phyloP scores from a whole-genome alignment of 208 protist genomes.

The Leishmania lainsoni region DNA sequence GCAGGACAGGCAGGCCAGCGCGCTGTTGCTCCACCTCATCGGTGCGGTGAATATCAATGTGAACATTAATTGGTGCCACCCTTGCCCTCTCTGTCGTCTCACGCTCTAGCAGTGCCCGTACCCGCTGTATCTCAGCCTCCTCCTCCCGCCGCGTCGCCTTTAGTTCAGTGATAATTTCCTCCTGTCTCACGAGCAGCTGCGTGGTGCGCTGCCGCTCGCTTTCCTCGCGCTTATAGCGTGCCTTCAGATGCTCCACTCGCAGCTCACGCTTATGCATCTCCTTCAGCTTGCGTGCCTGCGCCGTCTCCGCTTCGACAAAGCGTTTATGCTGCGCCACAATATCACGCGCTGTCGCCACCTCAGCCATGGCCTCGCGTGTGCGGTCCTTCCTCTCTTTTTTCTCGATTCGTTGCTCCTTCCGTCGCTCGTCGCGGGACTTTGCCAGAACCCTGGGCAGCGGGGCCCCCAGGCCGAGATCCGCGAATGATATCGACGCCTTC shows the following conservation, averaged over 20 bases:
- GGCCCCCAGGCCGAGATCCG: constrained; percentile 78
- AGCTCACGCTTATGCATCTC: constrained; percentile 63
- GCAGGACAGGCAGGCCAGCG: constrained; percentile 79
- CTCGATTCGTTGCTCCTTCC: constrained; percentile 51
- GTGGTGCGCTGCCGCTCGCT: constrained; percentile 37
- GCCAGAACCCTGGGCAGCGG: constrained; percentile 66
- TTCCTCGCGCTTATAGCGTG: constrained; percentile 59
- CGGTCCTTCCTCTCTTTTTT: constrained; percentile 81
- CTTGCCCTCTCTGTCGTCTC: constrained; percentile 49
- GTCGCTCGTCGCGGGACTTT: constrained; percentile 58
- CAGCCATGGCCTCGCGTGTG: constrained; percentile 55
- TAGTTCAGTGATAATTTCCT: constrained; percentile 50
- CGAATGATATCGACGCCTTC: constrained; percentile 71
- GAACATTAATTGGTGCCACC: constrained; percentile 54
- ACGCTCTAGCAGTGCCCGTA: constrained; percentile 31
- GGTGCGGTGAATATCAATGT: constrained; percentile 65
- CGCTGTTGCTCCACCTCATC: constrained; percentile 61
- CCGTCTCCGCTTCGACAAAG: constrained; percentile 46
- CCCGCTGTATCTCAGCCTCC: constrained; percentile 21
- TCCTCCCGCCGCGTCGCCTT: constrained; percentile 26
- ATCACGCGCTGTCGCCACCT: constrained; percentile 46
- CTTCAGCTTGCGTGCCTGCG: constrained; percentile 61
- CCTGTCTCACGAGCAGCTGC: constrained; percentile 37
- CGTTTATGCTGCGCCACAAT: constrained; percentile 74
- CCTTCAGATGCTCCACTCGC: constrained; percentile 50